A percentile compares a stretch with the other conserved stretches of the same genome.
These are phyloP conservation scores for Pichia deserticola DNA, from an alignment of 805 yeast species.

Conservation along the genomic window DNA sequence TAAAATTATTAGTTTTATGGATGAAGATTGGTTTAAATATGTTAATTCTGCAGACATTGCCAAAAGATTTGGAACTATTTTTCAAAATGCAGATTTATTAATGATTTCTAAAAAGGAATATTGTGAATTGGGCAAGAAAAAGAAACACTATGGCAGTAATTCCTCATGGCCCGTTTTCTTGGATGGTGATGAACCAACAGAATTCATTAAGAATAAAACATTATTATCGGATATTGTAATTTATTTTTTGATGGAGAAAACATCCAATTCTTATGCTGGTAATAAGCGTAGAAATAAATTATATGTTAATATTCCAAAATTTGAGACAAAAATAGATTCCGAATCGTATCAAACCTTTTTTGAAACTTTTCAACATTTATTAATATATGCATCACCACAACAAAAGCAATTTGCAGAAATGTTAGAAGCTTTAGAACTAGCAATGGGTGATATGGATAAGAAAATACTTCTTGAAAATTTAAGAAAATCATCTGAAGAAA, in stretches of 20 bases:
- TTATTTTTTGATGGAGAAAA: slow-evolving; percentile 51
- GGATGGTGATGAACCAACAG: slow-evolving; percentile 48
- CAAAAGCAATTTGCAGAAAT: slow-evolving; percentile 48
- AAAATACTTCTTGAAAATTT: slow-evolving; percentile 16
- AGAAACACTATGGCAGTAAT: slow-evolving; percentile 49
- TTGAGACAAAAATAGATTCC: slow-evolving; percentile 64
- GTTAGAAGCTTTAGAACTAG: slow-evolving; percentile 57
- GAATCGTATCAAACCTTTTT: slow-evolving; percentile 63
- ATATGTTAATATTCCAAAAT: slow-evolving; percentile 60
- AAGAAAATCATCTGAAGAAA: slow-evolving; percentile 3
- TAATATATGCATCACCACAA: slow-evolving; percentile 62
- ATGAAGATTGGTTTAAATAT: slow-evolving; percentile 17
- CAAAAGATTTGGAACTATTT: slow-evolving; percentile 59
- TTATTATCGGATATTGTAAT: slow-evolving; percentile 60
- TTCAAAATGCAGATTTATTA: slow-evolving; percentile 66
- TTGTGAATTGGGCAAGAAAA: slow-evolving; percentile 34
- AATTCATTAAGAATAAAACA: slow-evolving; percentile 32
- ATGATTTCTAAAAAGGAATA: slow-evolving; percentile 48
- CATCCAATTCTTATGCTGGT: slow-evolving; percentile 34
- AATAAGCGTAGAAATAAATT: slow-evolving; percentile 35
- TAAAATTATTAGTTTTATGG: slow-evolving; percentile 58
- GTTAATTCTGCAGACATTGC: slow-evolving; percentile 37
- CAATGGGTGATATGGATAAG: slow-evolving; percentile 63
- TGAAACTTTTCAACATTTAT: slow-evolving; percentile 51
- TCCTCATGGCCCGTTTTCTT: slow-evolving; percentile 87